These are phyloP conservation scores for Clonostachys rhizophaga DNA, from an alignment of 2,329 filamentous ascomycete species.

Conservation along the genomic window DNA sequence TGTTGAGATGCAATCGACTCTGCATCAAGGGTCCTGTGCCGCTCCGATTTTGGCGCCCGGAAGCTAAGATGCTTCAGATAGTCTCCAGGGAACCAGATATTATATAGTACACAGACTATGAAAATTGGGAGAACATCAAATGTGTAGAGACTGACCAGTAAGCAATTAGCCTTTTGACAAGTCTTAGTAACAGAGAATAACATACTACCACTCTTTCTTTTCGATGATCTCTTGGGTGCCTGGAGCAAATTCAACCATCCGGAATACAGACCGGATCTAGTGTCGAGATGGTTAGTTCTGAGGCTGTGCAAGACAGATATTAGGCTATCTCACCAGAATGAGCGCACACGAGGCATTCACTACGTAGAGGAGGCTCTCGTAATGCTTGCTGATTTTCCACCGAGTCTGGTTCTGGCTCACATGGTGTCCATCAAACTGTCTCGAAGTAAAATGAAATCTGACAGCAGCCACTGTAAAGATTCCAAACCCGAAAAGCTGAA, in stretches of 20 bases:
- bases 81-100: too few species aligned
- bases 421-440: not conserved
- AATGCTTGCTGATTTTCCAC: not conserved
- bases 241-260: not conserved
- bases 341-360: not conserved
- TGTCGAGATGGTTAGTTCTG: too few species aligned
- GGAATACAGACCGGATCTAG: not conserved
- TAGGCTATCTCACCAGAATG: not conserved
- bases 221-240: conserved; percentile 24
- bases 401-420: not conserved
- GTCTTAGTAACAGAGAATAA: too few species aligned
- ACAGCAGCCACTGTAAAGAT: conserved; percentile 37
- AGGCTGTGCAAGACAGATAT: too few species aligned
- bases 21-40: too few species aligned
- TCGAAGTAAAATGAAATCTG: conserved; percentile 39
- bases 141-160: too few species aligned
- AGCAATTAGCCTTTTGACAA: too few species aligned
- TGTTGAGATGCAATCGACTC: too few species aligned
- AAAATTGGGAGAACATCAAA: too few species aligned
- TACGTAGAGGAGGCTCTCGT: not conserved
- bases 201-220: conserved; percentile 22
- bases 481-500: conserved; percentile 38
- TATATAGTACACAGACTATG: too few species aligned
- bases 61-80: too few species aligned
- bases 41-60: too few species aligned